Evolutionary conservation across 805 yeast species (phyloP).

Genomic region (Metschnikowia kofuensis): DNA sequence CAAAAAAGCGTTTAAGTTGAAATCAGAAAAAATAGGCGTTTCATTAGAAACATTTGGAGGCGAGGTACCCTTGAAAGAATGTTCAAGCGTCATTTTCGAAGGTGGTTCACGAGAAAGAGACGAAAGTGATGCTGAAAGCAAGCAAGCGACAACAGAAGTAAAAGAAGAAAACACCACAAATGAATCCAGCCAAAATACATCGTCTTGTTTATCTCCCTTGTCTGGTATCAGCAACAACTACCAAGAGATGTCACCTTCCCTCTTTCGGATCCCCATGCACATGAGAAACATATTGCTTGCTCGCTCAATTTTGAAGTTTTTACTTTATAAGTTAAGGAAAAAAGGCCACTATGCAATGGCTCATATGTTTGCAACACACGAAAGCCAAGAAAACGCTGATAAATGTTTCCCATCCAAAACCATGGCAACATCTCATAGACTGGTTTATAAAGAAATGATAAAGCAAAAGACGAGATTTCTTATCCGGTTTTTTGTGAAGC

Average conservation of each 20-base stretch:
- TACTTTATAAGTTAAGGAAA: not conserved
- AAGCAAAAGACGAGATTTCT: not conserved
- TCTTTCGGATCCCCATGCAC: not conserved
- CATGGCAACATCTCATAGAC: not conserved
- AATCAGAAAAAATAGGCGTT: not conserved
- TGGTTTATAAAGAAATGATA: not conserved
- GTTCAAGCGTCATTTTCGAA: not conserved
- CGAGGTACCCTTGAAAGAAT: too few relatives aligned
- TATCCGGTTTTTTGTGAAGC: not conserved
- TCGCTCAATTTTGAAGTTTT: not conserved
- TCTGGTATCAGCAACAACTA: not conserved
- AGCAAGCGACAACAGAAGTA: not conserved
- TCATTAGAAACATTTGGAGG: not conserved
- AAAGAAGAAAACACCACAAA: not conserved
- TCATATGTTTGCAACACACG: not conserved
- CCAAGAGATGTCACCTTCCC: too few relatives aligned
- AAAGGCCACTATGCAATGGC: not conserved
- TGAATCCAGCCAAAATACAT: not conserved
- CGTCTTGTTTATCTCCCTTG: not conserved
- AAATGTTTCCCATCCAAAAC: not conserved
- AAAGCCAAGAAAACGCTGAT: not conserved
- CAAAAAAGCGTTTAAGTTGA: not conserved
- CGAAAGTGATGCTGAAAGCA: not conserved
- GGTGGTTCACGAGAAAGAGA: not conserved
- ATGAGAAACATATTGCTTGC: not conserved